These are phyloP conservation scores for Triglochin maritima DNA, from an alignment of 106 monocot genomes.

Conservation along the genomic window DNA sequence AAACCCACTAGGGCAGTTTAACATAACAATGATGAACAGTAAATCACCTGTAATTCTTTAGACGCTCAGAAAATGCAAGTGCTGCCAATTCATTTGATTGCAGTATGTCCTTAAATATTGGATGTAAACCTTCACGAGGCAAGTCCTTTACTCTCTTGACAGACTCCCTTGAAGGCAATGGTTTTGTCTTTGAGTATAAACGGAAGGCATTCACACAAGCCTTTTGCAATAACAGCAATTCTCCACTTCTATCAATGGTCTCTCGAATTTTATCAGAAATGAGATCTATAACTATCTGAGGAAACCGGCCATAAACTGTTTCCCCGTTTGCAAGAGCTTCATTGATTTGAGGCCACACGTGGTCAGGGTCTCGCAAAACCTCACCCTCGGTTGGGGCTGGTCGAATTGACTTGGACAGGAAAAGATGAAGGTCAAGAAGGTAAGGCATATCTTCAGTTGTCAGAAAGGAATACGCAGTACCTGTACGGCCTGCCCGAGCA, in stretches of 20 bases:
- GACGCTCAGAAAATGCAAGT: slow-evolving; percentile 85
- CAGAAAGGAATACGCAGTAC: slow-evolving; percentile 83
- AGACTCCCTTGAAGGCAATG: slow-evolving; percentile 77
- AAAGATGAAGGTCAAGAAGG: slow-evolving; percentile 93
- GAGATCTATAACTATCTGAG: slow-evolving; percentile 74
- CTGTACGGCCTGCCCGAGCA: slow-evolving; percentile 86
- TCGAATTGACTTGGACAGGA: slow-evolving; percentile 83
- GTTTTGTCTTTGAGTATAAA: slow-evolving; percentile 69
- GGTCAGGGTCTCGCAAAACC: slow-evolving; percentile 49
- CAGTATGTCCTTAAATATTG: slow-evolving; percentile 52
- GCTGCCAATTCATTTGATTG: slow-evolving; percentile 71
- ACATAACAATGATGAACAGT: neutral
- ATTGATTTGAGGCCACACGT: slow-evolving; percentile 45
- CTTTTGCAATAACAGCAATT: slow-evolving; percentile 47
- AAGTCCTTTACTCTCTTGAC: slow-evolving; percentile 78
- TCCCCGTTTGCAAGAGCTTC: slow-evolving; percentile 70
- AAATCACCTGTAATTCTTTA: slow-evolving; percentile 65
- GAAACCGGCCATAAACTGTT: slow-evolving; percentile 85
- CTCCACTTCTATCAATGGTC: slow-evolving; percentile 43
- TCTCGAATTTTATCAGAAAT: slow-evolving; percentile 62
- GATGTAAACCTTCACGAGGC: slow-evolving; percentile 70
- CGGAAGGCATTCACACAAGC: slow-evolving; percentile 76
- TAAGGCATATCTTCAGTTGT: slow-evolving; percentile 88
- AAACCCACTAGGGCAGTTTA: neutral
- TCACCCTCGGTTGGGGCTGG: slow-evolving; percentile 90